Evolutionary conservation across 441 rosid genomes (phyloP).

Genomic region (Iberis amara): DNA sequence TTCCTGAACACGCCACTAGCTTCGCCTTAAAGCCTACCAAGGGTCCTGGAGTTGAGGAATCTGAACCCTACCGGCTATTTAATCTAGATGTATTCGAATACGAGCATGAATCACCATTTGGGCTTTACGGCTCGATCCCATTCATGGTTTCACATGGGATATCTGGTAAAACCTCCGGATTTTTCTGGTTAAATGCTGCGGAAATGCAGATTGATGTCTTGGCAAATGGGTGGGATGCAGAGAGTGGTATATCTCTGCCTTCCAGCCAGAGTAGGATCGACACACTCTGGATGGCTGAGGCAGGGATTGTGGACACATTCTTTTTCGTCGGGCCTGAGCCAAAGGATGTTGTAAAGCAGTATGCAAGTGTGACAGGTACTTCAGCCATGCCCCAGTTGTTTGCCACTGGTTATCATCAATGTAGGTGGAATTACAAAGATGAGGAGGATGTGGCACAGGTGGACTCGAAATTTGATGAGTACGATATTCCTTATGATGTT

Average conservation of each 20-base stretch:
- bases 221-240: conserved; percentile 86
- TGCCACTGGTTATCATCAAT: conserved; percentile 90
- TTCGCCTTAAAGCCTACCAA: conserved; percentile 81
- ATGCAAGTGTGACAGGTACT: conserved; percentile 70
- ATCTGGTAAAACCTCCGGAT: conserved; percentile 65
- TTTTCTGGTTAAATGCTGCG: conserved; percentile 97
- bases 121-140: conserved; percentile 87
- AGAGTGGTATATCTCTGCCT: conserved; percentile 54
- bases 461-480: conserved; percentile 89
- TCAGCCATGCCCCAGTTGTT: conserved; percentile 92
- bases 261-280: conserved; percentile 60
- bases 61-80: conserved; percentile 88
- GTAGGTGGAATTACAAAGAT: conserved; percentile 98
- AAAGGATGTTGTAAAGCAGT: conserved; percentile 86
- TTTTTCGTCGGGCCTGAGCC: conserved; percentile 87
- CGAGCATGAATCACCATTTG: conserved; percentile 82
- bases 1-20: conserved; percentile 88
- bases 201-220: conserved; percentile 99
- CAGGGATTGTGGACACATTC: conserved; percentile 90
- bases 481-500: conserved; percentile 94
- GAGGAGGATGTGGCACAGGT: conserved; percentile 97
- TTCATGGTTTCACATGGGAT: conserved; percentile 90
- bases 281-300: conserved; percentile 96
- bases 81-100: conserved; percentile 92
- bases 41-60: conserved; percentile 80